Evolutionary conservation across 2,329 filamentous ascomycete species (phyloP).

Genomic region (Aspergillus viridinutans): DNA sequence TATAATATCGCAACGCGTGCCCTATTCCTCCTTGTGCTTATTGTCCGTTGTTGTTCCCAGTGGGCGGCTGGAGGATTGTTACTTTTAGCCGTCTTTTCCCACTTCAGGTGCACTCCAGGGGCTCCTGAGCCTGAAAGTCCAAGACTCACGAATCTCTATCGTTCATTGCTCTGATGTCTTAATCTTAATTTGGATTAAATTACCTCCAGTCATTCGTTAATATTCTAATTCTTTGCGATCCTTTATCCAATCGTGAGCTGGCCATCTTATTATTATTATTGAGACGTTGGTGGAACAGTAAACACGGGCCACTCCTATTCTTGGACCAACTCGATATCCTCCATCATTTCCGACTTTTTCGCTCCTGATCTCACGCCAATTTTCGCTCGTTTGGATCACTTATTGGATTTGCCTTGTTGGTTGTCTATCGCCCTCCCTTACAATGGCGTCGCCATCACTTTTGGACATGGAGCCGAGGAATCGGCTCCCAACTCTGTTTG

Average conservation of each 20-base stretch:
- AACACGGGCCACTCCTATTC: slow-evolving; percentile 1
- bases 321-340: neutral
- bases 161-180: neutral
- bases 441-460: slow-evolving; percentile 28
- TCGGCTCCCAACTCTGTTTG: slow-evolving; percentile 87
- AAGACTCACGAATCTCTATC: neutral
- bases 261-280: slow-evolving; percentile 10
- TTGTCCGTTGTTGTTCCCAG: neutral
- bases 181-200: neutral
- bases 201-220: neutral
- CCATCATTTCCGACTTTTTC: neutral
- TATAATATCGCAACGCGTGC: neutral
- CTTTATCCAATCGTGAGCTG: slow-evolving; percentile 5
- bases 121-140: slow-evolving; percentile 1
- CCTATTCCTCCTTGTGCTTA: slow-evolving; percentile 6
- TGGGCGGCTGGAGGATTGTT: neutral
- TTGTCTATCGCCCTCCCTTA: slow-evolving; percentile 3
- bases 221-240: neutral
- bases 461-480: slow-evolving; percentile 59
- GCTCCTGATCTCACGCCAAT: neutral
- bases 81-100: neutral
- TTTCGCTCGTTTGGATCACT: neutral
- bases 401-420: neutral
- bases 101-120: neutral
- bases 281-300: neutral